Evolutionary conservation across 73 alveolate genomes (phyloP).

Genomic region (Paramecium pentaurelia): DNA sequence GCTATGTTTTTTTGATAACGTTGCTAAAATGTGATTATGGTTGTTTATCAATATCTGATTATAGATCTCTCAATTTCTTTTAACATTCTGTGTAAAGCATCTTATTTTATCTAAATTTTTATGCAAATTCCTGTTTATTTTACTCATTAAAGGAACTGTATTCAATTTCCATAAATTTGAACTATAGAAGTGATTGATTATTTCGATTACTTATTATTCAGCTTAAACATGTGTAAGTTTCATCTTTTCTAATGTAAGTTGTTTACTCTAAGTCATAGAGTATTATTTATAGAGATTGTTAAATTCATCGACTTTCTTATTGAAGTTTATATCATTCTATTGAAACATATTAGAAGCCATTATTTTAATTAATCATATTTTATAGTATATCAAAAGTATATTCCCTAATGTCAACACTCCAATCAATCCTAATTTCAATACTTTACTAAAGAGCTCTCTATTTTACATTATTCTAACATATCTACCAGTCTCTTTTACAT

Average conservation of each 20-base stretch:
- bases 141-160: not conserved
- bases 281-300: not conserved
- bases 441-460: not conserved
- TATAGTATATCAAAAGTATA: not conserved
- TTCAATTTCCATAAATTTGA: constrained; percentile 27
- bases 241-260: not conserved
- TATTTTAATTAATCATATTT: not conserved
- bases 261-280: not conserved
- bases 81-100: not conserved
- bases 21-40: not conserved
- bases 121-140: not conserved
- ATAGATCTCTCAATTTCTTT: not conserved
- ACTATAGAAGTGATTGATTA: not conserved
- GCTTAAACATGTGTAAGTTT: not conserved
- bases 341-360: not conserved
- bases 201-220: not conserved
- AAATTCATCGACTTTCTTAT: not conserved
- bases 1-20: not conserved
- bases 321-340: not conserved
- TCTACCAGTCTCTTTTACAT: not conserved
- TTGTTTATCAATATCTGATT: not conserved
- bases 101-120: not conserved
- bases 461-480: not conserved
- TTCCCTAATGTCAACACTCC: not conserved
- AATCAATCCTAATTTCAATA: not conserved